phyloP scores from a whole-genome alignment of 805 yeast genomes.

The Candida easanensis region DNA sequence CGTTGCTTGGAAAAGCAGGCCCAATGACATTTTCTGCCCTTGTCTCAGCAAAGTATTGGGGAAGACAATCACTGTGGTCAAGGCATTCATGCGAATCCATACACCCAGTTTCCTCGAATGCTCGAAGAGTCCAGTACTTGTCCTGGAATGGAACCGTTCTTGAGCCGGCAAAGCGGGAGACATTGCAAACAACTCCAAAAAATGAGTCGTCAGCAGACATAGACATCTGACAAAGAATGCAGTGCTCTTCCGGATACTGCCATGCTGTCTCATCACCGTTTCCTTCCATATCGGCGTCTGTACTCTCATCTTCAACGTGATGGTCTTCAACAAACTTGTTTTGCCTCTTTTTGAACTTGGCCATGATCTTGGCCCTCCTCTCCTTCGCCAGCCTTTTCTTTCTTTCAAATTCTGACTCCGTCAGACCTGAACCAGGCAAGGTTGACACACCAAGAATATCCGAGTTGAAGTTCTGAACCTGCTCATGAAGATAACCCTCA shows the following conservation, averaged over 20 bases:
- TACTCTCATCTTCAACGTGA: conserved; percentile 28
- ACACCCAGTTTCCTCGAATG: conserved; percentile 45
- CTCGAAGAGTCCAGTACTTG: conserved; percentile 61
- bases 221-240: conserved; percentile 81
- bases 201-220: conserved; percentile 54
- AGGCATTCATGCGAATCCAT: conserved; percentile 17
- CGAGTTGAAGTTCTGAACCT: conserved; percentile 35
- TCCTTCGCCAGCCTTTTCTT: conserved; percentile 69
- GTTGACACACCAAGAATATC: conserved; percentile 10
- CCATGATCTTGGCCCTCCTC: conserved; percentile 69
- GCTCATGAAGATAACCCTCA: conserved; percentile 31
- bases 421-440: neutral
- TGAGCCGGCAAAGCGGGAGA: conserved; percentile 56
- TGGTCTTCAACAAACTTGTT: conserved; percentile 63
- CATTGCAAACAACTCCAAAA: conserved; percentile 70
- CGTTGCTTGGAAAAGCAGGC: conserved; percentile 52
- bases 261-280: conserved; percentile 41
- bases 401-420: conserved; percentile 42
- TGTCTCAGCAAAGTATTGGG: conserved; percentile 33
- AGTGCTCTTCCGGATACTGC: conserved; percentile 71
- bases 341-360: conserved; percentile 79
- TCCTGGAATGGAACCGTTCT: conserved; percentile 63
- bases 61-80: conserved; percentile 34
- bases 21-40: conserved; percentile 51
- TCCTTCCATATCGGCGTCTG: conserved; percentile 38